Conservation (phyloP, 331 rosid genomes). For the Erythrophleum ivorense region DNA sequence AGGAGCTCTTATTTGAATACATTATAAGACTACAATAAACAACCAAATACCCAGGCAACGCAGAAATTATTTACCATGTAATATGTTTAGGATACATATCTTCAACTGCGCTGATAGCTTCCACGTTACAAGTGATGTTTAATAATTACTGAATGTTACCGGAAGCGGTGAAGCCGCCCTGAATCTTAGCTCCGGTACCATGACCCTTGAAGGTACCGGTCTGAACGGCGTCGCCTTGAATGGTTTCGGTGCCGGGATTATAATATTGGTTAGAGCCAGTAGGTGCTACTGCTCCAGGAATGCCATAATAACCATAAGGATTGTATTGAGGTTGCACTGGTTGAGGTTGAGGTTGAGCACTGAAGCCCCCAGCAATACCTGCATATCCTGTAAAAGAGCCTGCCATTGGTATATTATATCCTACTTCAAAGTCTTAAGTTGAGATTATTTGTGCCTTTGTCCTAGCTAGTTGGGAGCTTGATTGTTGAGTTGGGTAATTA, state of each 20-base stretch:
- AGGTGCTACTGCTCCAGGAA: neutral
- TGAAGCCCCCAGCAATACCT: neutral
- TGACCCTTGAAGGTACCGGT: conserved; percentile 16
- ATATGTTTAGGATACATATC: neutral
- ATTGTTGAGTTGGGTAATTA: neutral
- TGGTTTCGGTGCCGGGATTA: neutral
- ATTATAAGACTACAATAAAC: neutral
- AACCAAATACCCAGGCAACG: neutral
- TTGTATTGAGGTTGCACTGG: neutral
- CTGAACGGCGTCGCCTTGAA: conserved; percentile 20
- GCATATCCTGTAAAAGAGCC: neutral
- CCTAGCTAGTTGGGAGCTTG: too few relatives aligned
- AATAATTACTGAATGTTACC: neutral
- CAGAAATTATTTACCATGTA: neutral
- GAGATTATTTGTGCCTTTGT: neutral
- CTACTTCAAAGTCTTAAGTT: neutral
- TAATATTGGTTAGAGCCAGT: neutral
- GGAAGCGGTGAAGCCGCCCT: conserved; percentile 13
- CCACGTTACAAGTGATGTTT: neutral
- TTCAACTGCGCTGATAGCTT: neutral
- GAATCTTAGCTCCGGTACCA: conserved; percentile 22
- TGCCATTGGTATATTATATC: neutral
- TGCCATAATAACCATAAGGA: neutral
- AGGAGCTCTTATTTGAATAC: neutral
- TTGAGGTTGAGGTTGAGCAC: neutral